A percentile compares a stretch with the other conserved stretches of the same genome.
Conservation (phyloP, 2,329 filamentous ascomycete species). For the Hortaea sp. region DNA sequence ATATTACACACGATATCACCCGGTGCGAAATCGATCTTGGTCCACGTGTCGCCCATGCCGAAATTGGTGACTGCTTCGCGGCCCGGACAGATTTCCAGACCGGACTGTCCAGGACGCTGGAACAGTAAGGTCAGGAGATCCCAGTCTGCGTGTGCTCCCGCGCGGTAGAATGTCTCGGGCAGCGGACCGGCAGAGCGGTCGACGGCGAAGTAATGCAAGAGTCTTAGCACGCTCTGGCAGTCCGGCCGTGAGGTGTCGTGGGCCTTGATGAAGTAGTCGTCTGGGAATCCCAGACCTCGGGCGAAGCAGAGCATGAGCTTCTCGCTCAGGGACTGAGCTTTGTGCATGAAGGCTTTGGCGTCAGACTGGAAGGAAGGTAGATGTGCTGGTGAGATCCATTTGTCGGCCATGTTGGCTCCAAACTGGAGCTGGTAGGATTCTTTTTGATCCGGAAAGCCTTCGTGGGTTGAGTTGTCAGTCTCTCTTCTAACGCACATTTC, state of each 20-base stretch:
- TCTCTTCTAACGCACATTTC: too few relatives aligned
- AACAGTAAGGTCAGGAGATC: slow-evolving; percentile 54
- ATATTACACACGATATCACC: slow-evolving; percentile 56
- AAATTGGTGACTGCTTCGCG: slow-evolving; percentile 51
- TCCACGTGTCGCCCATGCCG: slow-evolving; percentile 52
- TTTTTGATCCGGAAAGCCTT: slow-evolving; percentile 47
- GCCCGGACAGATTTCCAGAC: slow-evolving; percentile 56
- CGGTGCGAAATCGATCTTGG: slow-evolving; percentile 46
- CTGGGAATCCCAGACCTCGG: slow-evolving; percentile 45
- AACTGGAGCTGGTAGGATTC: slow-evolving; percentile 56
- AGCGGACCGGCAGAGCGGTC: slow-evolving; percentile 5
- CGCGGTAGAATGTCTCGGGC: slow-evolving; percentile 36
- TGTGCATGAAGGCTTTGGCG: slow-evolving; percentile 45
- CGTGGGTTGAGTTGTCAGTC: too few relatives aligned
- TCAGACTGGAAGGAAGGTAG: slow-evolving; percentile 41
- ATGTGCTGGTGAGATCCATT: slow-evolving; percentile 41
- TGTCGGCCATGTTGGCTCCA: slow-evolving; percentile 42
- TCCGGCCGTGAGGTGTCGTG: slow-evolving; percentile 43
- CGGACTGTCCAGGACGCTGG: slow-evolving; percentile 50
- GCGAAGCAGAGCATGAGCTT: slow-evolving; percentile 51
- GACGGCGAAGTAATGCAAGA: slow-evolving; percentile 45
- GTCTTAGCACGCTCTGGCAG: slow-evolving; percentile 45
- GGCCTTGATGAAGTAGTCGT: slow-evolving; percentile 46
- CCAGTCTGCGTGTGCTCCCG: slow-evolving; percentile 56
- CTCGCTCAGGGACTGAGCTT: slow-evolving; percentile 44